Percentiles rank a stretch among this genome's conserved stretches.
phyloP scores from a whole-genome alignment of 2,329 filamentous ascomycete species.

The Thelonectria olida region DNA sequence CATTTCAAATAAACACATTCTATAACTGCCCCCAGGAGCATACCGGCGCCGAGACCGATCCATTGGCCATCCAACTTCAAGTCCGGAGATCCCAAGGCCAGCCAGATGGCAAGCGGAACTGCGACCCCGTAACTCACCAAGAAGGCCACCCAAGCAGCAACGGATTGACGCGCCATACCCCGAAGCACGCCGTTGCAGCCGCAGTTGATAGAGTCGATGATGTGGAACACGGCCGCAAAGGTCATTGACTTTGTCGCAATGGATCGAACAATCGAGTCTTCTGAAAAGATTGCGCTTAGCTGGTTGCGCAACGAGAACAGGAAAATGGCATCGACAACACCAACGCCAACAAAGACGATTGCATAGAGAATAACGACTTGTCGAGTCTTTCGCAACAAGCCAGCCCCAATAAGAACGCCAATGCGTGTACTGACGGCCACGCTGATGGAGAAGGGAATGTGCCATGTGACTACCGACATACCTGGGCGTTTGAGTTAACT shows the following conservation, averaged over 20 bases:
- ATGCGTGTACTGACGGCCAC: conserved; percentile 46
- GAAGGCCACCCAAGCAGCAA: conserved; percentile 14
- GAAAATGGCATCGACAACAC: not conserved
- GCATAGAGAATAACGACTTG: conserved; percentile 9
- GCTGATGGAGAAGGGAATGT: conserved; percentile 53
- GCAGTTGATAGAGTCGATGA: conserved; percentile 15
- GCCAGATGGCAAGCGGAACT: conserved; percentile 10
- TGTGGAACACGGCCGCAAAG: conserved; percentile 7
- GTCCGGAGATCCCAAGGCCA: conserved; percentile 10
- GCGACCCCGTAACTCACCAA: conserved; percentile 5
- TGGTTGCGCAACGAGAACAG: conserved; percentile 4
- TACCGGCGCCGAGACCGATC: conserved; percentile 10
- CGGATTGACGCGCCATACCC: conserved; percentile 5
- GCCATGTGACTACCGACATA: conserved; percentile 53
- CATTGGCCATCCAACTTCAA: conserved; percentile 12
- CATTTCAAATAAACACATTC: conserved; percentile 2
- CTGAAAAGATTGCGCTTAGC: conserved; percentile 4
- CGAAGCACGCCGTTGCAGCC: conserved; percentile 8
- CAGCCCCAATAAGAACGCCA: conserved; percentile 9
- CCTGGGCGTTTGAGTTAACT: no score
- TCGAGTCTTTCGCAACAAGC: not conserved
- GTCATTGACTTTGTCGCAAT: conserved; percentile 11
- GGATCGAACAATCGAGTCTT: not conserved
- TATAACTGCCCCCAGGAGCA: not conserved
- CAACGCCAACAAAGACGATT: not conserved